A percentile compares a stretch with the other conserved stretches of the same genome.
Evolutionary conservation across 2,329 filamentous ascomycete species (phyloP).

Genomic region (Paraconiothyrium sp.): DNA sequence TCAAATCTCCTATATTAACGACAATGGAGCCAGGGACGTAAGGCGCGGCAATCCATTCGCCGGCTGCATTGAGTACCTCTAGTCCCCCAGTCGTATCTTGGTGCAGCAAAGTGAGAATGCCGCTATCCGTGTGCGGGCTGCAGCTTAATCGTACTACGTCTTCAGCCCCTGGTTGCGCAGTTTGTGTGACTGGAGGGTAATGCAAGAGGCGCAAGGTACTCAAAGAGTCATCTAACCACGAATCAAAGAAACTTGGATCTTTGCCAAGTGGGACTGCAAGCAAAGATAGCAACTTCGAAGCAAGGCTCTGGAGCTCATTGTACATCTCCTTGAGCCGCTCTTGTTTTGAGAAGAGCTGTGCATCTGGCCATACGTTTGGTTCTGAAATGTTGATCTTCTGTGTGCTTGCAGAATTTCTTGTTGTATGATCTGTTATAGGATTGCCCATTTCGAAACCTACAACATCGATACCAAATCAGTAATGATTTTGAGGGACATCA

Average conservation of each 20-base stretch:
- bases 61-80: conserved; percentile 56
- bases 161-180: conserved; percentile 22
- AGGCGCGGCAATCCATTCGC: conserved; percentile 54
- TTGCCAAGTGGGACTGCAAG: conserved; percentile 53
- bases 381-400: conserved; percentile 53
- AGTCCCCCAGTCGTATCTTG: conserved; percentile 59
- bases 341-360: conserved; percentile 28
- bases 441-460: conserved; percentile 57
- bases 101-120: conserved; percentile 59
- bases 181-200: conserved; percentile 48
- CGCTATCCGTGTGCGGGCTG: conserved; percentile 56
- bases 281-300: conserved; percentile 51
- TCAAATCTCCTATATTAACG: conserved; percentile 58
- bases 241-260: conserved; percentile 51
- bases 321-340: conserved; percentile 50
- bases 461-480: not conserved
- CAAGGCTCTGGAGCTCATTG: conserved; percentile 51
- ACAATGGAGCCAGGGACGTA: conserved; percentile 55
- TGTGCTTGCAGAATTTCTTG: not conserved
- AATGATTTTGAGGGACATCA: no score
- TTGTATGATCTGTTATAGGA: conserved; percentile 21
- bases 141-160: conserved; percentile 42
- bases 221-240: conserved; percentile 53
- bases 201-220: conserved; percentile 58
- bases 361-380: conserved; percentile 53